Conservation (phyloP, 2,329 filamentous ascomycete species). For the Cladophialophora carrionii region DNA sequence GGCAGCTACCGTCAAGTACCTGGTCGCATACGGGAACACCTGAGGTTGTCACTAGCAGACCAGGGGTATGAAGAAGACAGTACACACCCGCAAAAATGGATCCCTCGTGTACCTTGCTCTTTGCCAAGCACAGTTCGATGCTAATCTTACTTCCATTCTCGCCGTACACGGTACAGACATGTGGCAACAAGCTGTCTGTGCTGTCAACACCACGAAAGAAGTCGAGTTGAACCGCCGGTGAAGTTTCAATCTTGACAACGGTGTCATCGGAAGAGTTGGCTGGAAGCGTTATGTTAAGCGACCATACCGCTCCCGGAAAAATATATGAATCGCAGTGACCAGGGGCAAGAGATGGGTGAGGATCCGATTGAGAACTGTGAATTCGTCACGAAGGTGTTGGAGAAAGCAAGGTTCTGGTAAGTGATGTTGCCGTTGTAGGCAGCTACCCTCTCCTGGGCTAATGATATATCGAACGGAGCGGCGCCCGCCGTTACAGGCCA, state of each 20-base stretch:
- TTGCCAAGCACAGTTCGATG: conserved; percentile 2
- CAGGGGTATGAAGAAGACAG: background rate
- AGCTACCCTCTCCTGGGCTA: background rate
- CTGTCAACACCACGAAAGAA: background rate
- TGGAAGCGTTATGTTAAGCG: background rate
- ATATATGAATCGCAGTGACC: background rate
- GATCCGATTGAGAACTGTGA: background rate
- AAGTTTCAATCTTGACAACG: background rate
- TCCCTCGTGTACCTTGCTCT: background rate
- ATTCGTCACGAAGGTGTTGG: conserved; percentile 13
- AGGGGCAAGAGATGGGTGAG: background rate
- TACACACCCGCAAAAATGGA: background rate
- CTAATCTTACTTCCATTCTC: background rate
- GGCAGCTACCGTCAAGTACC: background rate
- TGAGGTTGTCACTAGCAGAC: background rate
- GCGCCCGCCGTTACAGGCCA: background rate
- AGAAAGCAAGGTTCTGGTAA: background rate
- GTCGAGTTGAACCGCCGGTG: conserved; percentile 3
- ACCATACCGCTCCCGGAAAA: background rate
- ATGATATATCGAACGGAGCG: conserved; percentile 1
- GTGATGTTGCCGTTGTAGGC: background rate
- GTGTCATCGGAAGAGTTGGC: background rate
- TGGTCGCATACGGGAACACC: background rate
- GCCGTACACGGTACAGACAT: conserved; percentile 6
- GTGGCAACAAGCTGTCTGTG: background rate